Conservation (phyloP, 768 basidiomycete genomes). For the Neoboletus brunneissimus region DNA sequence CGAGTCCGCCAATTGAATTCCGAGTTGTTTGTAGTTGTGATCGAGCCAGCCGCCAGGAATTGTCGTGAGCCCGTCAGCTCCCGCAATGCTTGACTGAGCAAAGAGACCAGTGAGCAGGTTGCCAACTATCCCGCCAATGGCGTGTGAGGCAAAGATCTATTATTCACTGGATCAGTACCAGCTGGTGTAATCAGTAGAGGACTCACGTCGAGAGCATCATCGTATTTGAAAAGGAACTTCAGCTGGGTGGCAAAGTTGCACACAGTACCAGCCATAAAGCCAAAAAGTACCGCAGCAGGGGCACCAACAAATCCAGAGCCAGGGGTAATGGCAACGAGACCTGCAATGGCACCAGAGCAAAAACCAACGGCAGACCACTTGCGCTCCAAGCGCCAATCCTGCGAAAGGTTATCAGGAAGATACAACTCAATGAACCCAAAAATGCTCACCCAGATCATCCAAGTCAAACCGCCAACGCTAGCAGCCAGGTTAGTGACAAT, state of each 20-base stretch:
- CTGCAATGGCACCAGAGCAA: slow-evolving; percentile 91
- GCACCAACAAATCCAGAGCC: slow-evolving; percentile 78
- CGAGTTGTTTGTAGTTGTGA: slow-evolving; percentile 78
- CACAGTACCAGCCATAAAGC: slow-evolving; percentile 74
- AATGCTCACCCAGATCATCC: slow-evolving; percentile 79
- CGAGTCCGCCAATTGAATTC: slow-evolving; percentile 79
- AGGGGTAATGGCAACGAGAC: slow-evolving; percentile 89
- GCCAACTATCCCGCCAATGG: slow-evolving; percentile 73
- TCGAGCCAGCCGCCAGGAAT: slow-evolving; percentile 89
- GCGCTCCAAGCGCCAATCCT: slow-evolving; percentile 89
- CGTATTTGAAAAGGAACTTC: slow-evolving; percentile 76
- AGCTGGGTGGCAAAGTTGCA: slow-evolving; percentile 97
- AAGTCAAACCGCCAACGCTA: slow-evolving; percentile 81
- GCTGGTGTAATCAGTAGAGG: background rate
- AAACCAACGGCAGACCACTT: slow-evolving; percentile 95
- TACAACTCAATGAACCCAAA: background rate
- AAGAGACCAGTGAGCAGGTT: slow-evolving; percentile 88
- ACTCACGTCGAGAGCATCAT: slow-evolving; percentile 77
- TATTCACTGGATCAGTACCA: background rate
- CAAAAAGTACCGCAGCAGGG: slow-evolving; percentile 82
- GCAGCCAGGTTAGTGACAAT: slow-evolving; percentile 94
- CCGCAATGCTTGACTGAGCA: slow-evolving; percentile 76
- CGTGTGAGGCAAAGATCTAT: slow-evolving; percentile 87
- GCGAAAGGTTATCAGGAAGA: background rate
- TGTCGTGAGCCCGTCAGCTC: slow-evolving; percentile 65